Percentiles rank a stretch among this genome's conserved stretches.
These are phyloP conservation scores for Phalaenopsis equestris DNA, from an alignment of 106 monocot genomes.

Conservation along the genomic window DNA sequence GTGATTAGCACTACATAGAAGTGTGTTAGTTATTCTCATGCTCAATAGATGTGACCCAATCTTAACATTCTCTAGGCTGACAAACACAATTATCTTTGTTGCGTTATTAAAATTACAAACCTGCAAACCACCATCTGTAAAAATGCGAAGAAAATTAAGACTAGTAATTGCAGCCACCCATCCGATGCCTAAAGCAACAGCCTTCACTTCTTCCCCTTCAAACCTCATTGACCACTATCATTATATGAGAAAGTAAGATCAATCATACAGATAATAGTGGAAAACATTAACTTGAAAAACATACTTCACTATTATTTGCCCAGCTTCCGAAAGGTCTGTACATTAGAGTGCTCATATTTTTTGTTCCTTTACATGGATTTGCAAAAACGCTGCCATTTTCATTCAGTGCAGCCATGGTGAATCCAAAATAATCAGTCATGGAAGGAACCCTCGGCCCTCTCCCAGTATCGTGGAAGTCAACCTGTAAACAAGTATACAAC, in stretches of 20 bases:
- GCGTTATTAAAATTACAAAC: constrained; percentile 23
- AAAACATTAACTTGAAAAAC: not conserved
- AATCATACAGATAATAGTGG: not conserved
- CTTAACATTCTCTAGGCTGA: not conserved
- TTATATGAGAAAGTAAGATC: not conserved
- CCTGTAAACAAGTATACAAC: constrained; percentile 27
- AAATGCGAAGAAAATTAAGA: constrained; percentile 85
- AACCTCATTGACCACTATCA: constrained; percentile 96
- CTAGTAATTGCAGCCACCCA: constrained; percentile 86
- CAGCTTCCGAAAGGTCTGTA: constrained; percentile 98
- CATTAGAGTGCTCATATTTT: constrained; percentile 89
- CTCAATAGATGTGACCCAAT: not conserved
- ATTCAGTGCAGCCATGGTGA: constrained; percentile 88
- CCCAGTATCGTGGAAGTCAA: constrained; percentile 98
- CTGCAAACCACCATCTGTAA: constrained; percentile 94
- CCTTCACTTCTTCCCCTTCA: constrained; percentile 93
- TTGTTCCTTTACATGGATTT: constrained; percentile 87
- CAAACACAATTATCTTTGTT: not conserved
- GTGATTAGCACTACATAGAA: no score
- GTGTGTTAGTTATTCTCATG: no score
- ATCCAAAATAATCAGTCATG: constrained; percentile 98
- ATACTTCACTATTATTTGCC: constrained; percentile 96
- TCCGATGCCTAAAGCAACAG: constrained; percentile 75
- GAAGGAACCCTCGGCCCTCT: constrained; percentile 95
- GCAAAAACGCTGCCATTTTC: constrained; percentile 92